Evolutionary conservation across 2,329 filamentous ascomycete species (phyloP).

Genomic region (Endoconidiophora laricicola): DNA sequence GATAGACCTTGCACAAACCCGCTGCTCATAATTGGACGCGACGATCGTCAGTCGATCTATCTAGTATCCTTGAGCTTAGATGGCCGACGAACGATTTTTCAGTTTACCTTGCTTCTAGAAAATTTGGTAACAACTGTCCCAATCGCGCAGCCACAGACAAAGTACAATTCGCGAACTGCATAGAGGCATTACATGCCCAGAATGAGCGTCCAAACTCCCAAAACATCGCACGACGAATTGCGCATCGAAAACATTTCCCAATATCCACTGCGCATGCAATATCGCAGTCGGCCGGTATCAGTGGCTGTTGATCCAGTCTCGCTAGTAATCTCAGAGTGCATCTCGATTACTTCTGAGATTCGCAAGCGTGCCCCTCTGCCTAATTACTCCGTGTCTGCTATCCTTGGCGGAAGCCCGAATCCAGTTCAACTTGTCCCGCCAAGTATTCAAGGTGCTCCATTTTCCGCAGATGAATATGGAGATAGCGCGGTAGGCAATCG

Average conservation of each 20-base stretch:
- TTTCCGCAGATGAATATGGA: conserved; percentile 29
- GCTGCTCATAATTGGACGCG: too few relatives aligned
- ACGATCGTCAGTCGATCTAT: too few relatives aligned
- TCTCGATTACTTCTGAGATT: conserved; percentile 94
- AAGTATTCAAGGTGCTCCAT: conserved; percentile 18
- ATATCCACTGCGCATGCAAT: conserved; percentile 34
- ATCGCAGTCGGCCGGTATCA: conserved; percentile 46
- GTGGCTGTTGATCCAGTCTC: conserved; percentile 84
- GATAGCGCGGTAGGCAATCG: conserved; percentile 50
- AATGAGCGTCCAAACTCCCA: conserved; percentile 4
- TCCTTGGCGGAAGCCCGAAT: conserved; percentile 62
- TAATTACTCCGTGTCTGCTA: conserved; percentile 89
- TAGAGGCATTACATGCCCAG: neutral
- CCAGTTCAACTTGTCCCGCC: conserved; percentile 36
- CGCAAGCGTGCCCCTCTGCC: conserved; percentile 94
- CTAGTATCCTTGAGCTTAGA: too few relatives aligned
- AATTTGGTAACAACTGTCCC: neutral
- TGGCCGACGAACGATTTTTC: too few relatives aligned
- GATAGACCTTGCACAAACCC: too few relatives aligned
- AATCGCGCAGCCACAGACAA: neutral
- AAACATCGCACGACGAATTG: conserved; percentile 7
- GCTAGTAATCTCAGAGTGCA: conserved; percentile 94
- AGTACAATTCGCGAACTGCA: neutral
- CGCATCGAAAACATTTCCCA: conserved; percentile 4
- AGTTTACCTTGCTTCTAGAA: too few relatives aligned